Percentiles rank a stretch among this genome's conserved stretches.
phyloP scores from a whole-genome alignment of 2,329 filamentous ascomycete species.

The Paraconiothyrium brasiliense region DNA sequence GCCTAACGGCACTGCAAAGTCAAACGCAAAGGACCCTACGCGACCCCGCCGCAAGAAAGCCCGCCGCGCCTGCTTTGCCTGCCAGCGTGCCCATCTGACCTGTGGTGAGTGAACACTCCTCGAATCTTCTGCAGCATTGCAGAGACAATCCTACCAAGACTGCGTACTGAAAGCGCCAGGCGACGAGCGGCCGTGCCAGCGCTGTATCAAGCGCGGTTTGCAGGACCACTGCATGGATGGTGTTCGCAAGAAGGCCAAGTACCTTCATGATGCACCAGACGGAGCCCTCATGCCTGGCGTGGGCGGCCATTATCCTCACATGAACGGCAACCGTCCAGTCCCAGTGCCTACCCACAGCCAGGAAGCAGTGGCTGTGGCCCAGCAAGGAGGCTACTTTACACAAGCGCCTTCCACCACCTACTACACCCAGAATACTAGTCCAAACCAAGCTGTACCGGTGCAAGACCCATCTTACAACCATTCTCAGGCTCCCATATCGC shows the following conservation, averaged over 20 bases:
- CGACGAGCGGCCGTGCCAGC: constrained; percentile 91
- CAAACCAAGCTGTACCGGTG: constrained; percentile 53
- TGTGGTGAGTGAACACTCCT: constrained; percentile 77
- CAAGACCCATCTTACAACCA: constrained; percentile 65
- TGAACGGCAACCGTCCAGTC: constrained; percentile 58
- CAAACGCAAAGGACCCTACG: constrained; percentile 83
- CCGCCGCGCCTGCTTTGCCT: constrained; percentile 92
- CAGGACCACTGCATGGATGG: constrained; percentile 94
- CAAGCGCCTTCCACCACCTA: constrained; percentile 47
- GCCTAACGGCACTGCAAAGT: constrained; percentile 25
- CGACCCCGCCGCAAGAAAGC: constrained; percentile 95
- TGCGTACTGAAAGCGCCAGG: constrained; percentile 56
- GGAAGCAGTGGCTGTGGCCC: constrained; percentile 36
- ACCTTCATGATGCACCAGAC: constrained; percentile 93
- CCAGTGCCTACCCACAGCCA: constrained; percentile 39
- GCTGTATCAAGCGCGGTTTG: constrained; percentile 92
- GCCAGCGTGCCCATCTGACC: constrained; percentile 95
- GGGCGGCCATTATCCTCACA: constrained; percentile 71
- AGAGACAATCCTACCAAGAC: background rate
- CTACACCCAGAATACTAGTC: constrained; percentile 53
- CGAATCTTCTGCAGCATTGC: background rate
- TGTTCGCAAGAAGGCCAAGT: constrained; percentile 98
- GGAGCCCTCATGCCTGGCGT: constrained; percentile 90
- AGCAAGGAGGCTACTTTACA: constrained; percentile 55
- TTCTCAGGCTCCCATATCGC: constrained; percentile 78